These are phyloP conservation scores for Porodaedalea pini DNA, from an alignment of 1,284 basidiomycete species.

Conservation along the genomic window DNA sequence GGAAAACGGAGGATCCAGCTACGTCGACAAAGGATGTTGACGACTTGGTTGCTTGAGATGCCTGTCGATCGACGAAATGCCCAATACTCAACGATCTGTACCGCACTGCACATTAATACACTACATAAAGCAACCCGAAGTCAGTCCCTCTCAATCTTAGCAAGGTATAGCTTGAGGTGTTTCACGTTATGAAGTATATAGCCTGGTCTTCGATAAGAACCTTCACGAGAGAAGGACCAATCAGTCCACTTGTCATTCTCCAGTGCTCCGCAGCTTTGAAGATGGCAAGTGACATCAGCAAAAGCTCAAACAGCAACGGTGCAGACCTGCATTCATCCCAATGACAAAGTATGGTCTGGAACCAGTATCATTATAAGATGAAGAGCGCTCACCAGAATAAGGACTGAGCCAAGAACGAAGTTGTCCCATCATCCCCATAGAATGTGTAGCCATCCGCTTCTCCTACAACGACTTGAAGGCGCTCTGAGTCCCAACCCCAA, in stretches of 20 bases:
- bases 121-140: not conserved
- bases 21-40: not conserved
- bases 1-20: not conserved
- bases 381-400: not conserved
- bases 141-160: not conserved
- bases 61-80: too few species aligned
- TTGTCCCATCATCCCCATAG: not conserved
- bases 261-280: slow-evolving; percentile 2
- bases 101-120: not conserved
- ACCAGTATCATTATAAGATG: not conserved
- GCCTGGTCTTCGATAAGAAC: slow-evolving; percentile 6
- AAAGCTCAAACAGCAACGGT: not conserved
- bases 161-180: not conserved
- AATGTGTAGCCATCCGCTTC: not conserved
- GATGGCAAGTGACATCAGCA: slow-evolving; percentile 1
- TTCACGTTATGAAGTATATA: slow-evolving; percentile 7
- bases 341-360: not conserved
- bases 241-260: not conserved
- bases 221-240: not conserved
- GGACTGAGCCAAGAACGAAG: not conserved
- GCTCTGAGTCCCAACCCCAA: too few species aligned
- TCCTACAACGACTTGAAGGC: too few species aligned
- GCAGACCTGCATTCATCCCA: too few species aligned
- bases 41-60: too few species aligned
- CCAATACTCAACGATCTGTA: too few species aligned